Base-by-base conservation (phyloP, 2,329 filamentous ascomycete genomes). In the Phyllosticta capitalensis region DNA sequence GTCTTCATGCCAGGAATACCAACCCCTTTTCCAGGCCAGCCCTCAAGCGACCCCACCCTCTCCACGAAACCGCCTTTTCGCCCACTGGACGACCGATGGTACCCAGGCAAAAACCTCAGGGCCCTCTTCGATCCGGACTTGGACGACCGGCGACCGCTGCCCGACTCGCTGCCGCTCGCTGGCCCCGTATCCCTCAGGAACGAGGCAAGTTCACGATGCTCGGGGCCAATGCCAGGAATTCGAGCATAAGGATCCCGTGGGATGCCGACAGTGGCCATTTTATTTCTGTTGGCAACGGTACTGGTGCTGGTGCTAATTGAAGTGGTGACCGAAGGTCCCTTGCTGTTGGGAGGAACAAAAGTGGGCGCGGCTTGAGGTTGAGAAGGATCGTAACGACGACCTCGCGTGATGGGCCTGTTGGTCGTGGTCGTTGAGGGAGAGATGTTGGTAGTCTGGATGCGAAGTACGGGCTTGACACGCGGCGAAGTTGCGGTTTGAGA, bases 151-250 rank as follows among this genome's bases (percentile, higher is more conserved):
- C 14, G 38, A 14, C 38, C 38, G 38, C 38, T 45, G n/a, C 22
- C 33, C 52, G 51, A 45, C 51, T 28, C 49, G n/a, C 38, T 45
- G 7, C 28, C 33, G 20, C 12, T 45, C 33, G 61, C 56, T 6
- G 73, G 73, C 20, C 69, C 72, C 5, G 72, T 75, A 6, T 70
- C 72, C 59, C 67, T 67, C 54, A 75, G 61, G 57, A 75, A 75
- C 53, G 67, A 71, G 14, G 71, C 71, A 58, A 75, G 64, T 48
- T 75, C 72, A 33, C 38, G 38, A 14, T 45, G 38, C 68, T 67
- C 68, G 10, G 64, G 61, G 55, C 68, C 68, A 20, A 64, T 62
- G 21, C 59, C 65, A 9, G 68, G 68, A 38, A 71, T 55, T 24
- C 26, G 52, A 20, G 38, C 21, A n/a, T 59, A 54, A 5, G 52